Evolutionary conservation across 257 asterid genomes (phyloP).

Genomic region (Lycium barbarum): DNA sequence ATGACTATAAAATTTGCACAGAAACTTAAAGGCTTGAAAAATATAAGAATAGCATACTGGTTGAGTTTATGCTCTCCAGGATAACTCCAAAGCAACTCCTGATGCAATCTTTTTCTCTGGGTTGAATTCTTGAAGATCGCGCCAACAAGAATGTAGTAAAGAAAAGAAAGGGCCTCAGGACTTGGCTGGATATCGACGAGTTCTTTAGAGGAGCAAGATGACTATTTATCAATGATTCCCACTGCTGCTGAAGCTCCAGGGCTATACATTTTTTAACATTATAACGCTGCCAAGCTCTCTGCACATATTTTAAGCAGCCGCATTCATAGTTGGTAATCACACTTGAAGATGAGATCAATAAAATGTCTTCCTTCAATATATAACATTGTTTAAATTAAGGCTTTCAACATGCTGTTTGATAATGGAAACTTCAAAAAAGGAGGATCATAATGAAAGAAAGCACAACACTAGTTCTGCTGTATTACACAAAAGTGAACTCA

Average conservation of each 20-base stretch:
- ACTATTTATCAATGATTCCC: slow-evolving; percentile 65
- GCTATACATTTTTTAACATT: slow-evolving; percentile 54
- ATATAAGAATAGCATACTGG: slow-evolving; percentile 52
- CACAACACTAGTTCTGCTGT: neutral
- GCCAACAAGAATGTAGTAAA: slow-evolving; percentile 61
- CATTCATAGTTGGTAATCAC: neutral
- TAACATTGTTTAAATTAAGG: neutral
- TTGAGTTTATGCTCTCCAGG: slow-evolving; percentile 67
- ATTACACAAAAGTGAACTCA: slow-evolving; percentile 12
- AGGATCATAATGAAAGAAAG: slow-evolving; percentile 11
- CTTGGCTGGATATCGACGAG: slow-evolving; percentile 51
- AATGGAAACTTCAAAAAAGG: neutral
- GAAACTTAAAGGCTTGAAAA: slow-evolving; percentile 13
- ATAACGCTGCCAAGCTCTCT: slow-evolving; percentile 90
- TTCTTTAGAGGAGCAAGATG: slow-evolving; percentile 45
- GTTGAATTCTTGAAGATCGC: slow-evolving; percentile 54
- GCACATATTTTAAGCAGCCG: slow-evolving; percentile 34
- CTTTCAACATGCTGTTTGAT: neutral
- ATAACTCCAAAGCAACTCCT: slow-evolving; percentile 69
- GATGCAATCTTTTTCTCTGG: slow-evolving; percentile 68
- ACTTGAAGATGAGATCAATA: neutral
- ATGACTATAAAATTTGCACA: neutral
- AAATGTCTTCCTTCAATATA: neutral
- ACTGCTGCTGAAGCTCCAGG: slow-evolving; percentile 68
- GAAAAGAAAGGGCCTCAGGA: slow-evolving; percentile 86